A percentile compares a stretch with the other conserved stretches of the same genome.
Conservation (phyloP, 2,329 filamentous ascomycete species). For the Metarhizium anisopliae region DNA sequence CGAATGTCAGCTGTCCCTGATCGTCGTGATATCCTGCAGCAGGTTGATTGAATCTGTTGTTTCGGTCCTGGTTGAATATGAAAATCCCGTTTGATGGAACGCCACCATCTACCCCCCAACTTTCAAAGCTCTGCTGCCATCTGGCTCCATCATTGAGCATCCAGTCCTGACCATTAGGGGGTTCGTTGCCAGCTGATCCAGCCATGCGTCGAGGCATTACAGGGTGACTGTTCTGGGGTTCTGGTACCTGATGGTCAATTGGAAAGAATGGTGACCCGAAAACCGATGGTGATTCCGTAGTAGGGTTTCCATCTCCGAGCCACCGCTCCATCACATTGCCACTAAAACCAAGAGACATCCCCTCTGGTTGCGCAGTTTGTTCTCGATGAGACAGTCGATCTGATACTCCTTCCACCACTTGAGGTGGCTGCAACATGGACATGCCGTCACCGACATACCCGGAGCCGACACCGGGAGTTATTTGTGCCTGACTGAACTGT, state of each 20-base stretch:
- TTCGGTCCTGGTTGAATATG: constrained; percentile 17
- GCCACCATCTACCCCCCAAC: constrained; percentile 34
- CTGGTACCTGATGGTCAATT: not conserved
- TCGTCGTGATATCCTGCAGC: constrained; percentile 6
- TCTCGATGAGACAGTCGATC: not conserved
- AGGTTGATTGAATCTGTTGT: constrained; percentile 7
- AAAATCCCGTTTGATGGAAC: constrained; percentile 18
- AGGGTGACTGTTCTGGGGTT: constrained; percentile 13
- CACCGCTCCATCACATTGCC: constrained; percentile 17
- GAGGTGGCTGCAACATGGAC: constrained; percentile 7
- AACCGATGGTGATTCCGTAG: not conserved
- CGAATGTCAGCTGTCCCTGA: constrained; percentile 19
- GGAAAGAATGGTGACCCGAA: constrained; percentile 4
- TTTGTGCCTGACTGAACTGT: constrained; percentile 21
- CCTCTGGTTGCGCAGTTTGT: not conserved
- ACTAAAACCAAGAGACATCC: constrained; percentile 12
- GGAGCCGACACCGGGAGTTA: constrained; percentile 6
- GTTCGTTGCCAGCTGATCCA: constrained; percentile 11
- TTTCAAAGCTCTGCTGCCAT: constrained; percentile 50
- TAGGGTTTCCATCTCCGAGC: constrained; percentile 4
- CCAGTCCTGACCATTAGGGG: constrained; percentile 44
- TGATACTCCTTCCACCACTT: constrained; percentile 1
- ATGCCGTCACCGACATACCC: constrained; percentile 7
- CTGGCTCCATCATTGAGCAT: constrained; percentile 47
- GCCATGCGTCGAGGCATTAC: not conserved